Percentiles rank a stretch among this genome's conserved stretches.
phyloP scores from a whole-genome alignment of 495 filamentous ascomycete genomes.

The Hypoxylon crocopeplum region DNA sequence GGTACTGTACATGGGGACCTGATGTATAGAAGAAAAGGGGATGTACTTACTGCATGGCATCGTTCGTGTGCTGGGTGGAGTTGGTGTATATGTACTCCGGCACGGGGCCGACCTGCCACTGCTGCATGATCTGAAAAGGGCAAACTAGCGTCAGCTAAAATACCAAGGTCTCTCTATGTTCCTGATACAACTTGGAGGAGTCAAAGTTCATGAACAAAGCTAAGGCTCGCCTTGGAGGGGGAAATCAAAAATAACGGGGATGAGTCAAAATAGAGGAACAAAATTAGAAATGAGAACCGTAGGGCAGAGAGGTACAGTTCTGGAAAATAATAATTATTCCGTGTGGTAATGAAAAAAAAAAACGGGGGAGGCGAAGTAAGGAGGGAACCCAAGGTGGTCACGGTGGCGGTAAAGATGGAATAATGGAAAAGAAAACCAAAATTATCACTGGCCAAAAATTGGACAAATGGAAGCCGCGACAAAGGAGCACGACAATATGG shows the following conservation, averaged over 20 bases:
- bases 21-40: constrained; percentile 46
- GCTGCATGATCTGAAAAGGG: constrained; percentile 56
- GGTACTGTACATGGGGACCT: constrained; percentile 46
- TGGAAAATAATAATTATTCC: constrained; percentile 23
- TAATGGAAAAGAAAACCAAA: neutral
- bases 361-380: constrained; percentile 30
- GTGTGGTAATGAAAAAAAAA: constrained; percentile 1
- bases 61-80: constrained; percentile 56
- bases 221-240: constrained; percentile 4
- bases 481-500: constrained; percentile 13
- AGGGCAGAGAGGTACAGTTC: constrained; percentile 21
- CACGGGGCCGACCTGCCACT: constrained; percentile 58
- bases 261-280: constrained; percentile 25
- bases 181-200: constrained; percentile 28
- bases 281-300: constrained; percentile 1
- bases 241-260: constrained; percentile 8
- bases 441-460: constrained; percentile 25
- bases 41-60: constrained; percentile 59
- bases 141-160: constrained; percentile 40
- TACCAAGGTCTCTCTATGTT: constrained; percentile 33
- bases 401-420: constrained; percentile 26
- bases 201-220: constrained; percentile 26
- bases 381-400: constrained; percentile 3
- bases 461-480: constrained; percentile 15
- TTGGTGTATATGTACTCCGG: constrained; percentile 56